These are phyloP conservation scores for Cyanidioschyzon merolae DNA, from an alignment of 23 red algal species.

Conservation along the genomic window DNA sequence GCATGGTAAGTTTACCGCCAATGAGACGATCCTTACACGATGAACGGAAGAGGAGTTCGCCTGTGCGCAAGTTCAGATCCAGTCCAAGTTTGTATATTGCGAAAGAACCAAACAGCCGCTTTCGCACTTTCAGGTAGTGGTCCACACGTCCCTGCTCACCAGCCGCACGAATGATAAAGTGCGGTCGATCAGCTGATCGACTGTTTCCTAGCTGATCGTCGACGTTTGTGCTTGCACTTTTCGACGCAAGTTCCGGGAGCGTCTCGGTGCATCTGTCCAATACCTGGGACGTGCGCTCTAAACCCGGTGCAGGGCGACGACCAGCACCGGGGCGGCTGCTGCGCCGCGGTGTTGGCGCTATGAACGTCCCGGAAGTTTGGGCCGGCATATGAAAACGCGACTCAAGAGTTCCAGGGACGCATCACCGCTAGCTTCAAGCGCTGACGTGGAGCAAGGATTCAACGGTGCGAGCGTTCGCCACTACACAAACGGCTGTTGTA, in stretches of 20 bases:
- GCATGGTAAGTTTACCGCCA: conserved; percentile 2
- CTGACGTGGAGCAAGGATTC: too few relatives aligned
- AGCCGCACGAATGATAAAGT: neutral
- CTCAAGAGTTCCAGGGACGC: too few relatives aligned
- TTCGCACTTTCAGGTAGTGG: conserved; percentile 1
- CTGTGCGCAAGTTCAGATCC: neutral
- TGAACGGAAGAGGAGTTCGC: neutral
- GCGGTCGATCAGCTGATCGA: neutral
- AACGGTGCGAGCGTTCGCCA: too few relatives aligned
- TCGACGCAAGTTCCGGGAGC: too few relatives aligned
- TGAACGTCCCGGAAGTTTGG: neutral
- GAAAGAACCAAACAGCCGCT: neutral
- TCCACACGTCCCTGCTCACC: neutral
- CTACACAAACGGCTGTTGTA: too few relatives aligned
- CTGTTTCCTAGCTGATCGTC: too few relatives aligned
- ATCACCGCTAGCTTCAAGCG: too few relatives aligned
- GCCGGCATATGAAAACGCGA: too few relatives aligned
- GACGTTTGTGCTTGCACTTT: too few relatives aligned
- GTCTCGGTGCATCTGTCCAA: too few relatives aligned
- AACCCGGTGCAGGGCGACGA: too few relatives aligned
- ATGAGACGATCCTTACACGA: conserved; percentile 1
- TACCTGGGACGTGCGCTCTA: too few relatives aligned
- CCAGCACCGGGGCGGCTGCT: neutral
- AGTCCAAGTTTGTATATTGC: neutral
- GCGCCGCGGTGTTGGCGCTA: neutral